Evolutionary conservation across 75 land plant genomes (phyloP).

Genomic region (Cunninghamia lanceolata): DNA sequence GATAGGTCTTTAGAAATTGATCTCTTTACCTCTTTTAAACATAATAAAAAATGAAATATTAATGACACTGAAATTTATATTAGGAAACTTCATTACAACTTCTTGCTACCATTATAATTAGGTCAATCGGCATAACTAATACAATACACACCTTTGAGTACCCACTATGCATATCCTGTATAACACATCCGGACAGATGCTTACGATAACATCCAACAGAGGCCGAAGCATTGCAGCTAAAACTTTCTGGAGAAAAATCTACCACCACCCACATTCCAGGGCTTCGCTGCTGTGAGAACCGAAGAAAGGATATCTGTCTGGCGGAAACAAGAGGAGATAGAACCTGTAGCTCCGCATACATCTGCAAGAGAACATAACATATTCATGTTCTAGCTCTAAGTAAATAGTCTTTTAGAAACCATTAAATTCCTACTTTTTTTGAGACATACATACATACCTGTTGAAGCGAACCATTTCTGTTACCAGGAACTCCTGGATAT

Average conservation of each 20-base stretch:
- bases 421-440: neutral
- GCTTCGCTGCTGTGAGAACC: conserved; percentile 71
- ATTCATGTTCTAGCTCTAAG: neutral
- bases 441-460: conserved; percentile 39
- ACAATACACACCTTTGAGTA: conserved; percentile 21
- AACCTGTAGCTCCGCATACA: conserved; percentile 73
- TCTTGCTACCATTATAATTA: neutral
- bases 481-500: conserved; percentile 41
- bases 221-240: conserved; percentile 19
- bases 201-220: conserved; percentile 31
- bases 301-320: conserved; percentile 63
- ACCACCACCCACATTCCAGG: conserved; percentile 70
- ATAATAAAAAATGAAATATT: too few species aligned
- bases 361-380: conserved; percentile 27
- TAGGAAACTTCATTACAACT: too few species aligned
- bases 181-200: conserved; percentile 50
- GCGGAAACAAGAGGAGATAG: conserved; percentile 69
- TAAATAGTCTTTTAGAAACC: neutral
- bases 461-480: conserved; percentile 45
- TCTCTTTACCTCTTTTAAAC: too few species aligned
- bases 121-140: neutral
- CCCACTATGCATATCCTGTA: conserved; percentile 28
- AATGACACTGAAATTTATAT: too few species aligned
- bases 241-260: conserved; percentile 7
- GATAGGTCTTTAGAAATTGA: too few species aligned